Percentiles rank a stretch among this genome's conserved stretches.
phyloP scores from a whole-genome alignment of 441 rosid genomes.

The Isatis lusitanica region DNA sequence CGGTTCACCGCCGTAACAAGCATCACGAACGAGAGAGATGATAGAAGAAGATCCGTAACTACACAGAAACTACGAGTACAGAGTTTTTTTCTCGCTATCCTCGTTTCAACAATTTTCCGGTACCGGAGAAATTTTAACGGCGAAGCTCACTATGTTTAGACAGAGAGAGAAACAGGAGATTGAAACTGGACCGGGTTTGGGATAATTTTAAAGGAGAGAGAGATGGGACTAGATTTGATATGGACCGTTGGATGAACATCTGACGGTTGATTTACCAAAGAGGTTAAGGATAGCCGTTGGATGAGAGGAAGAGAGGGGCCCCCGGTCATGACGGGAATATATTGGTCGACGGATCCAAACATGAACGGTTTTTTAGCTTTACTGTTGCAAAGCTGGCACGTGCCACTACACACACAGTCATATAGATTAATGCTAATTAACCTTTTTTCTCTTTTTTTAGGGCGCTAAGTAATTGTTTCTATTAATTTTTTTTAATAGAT shows the following conservation, averaged over 20 bases:
- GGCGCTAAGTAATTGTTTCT: not conserved
- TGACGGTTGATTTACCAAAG: conserved; percentile 26
- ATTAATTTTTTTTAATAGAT: not conserved
- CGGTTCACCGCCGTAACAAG: conserved; percentile 16
- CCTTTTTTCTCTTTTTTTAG: not conserved
- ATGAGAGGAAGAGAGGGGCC: conserved; percentile 21
- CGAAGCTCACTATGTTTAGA: conserved; percentile 15
- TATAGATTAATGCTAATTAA: not conserved
- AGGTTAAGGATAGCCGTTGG: conserved; percentile 52
- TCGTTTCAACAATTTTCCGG: not conserved
- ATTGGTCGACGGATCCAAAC: conserved; percentile 41
- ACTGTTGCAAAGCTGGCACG: conserved; percentile 36
- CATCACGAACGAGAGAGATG: conserved; percentile 14
- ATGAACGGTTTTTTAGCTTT: conserved; percentile 37
- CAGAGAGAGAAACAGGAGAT: conserved; percentile 12
- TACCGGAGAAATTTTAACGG: conserved; percentile 26
- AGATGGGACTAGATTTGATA: conserved; percentile 37
- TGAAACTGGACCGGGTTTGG: conserved; percentile 21
- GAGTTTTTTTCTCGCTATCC: not conserved
- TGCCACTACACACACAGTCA: conserved; percentile 26
- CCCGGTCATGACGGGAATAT: conserved; percentile 36
- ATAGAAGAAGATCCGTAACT: not conserved
- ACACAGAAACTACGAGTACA: not conserved
- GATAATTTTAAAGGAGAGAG: conserved; percentile 38
- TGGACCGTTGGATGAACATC: conserved; percentile 50